A percentile compares a stretch with the other conserved stretches of the same genome.
Conservation (phyloP, 225 moss, liverwort and hornwort species). For the Straminergon stramineum region DNA sequence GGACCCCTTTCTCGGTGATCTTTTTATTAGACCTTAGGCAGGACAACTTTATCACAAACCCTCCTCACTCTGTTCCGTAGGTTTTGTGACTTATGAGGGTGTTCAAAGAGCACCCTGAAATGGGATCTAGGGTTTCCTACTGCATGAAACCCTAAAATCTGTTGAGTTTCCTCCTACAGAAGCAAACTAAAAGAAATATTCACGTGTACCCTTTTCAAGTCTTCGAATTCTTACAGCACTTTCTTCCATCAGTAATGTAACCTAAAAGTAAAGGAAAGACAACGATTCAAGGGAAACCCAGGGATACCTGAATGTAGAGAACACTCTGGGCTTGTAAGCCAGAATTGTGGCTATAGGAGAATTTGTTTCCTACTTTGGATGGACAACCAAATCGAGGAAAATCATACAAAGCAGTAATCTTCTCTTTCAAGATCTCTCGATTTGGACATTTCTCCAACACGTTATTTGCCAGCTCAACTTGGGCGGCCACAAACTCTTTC, state of each 20-base stretch:
- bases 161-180: background rate
- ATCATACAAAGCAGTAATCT: constrained; percentile 61
- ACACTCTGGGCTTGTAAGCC: constrained; percentile 84
- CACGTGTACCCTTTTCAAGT: background rate
- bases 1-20: background rate
- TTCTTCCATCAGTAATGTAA: constrained; percentile 8
- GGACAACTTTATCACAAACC: background rate
- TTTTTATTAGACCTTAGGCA: background rate
- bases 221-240: constrained; percentile 17
- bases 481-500: constrained; percentile 58
- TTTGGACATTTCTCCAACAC: constrained; percentile 52
- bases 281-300: background rate
- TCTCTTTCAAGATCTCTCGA: constrained; percentile 47
- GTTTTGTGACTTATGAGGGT: background rate
- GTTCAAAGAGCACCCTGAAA: background rate
- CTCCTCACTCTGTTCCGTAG: background rate
- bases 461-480: constrained; percentile 48
- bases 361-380: constrained; percentile 39
- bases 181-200: background rate
- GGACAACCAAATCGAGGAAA: constrained; percentile 75
- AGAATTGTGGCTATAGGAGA: constrained; percentile 60
- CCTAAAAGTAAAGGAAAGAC: background rate
- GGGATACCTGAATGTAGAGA: constrained; percentile 66
- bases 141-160: background rate
- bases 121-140: background rate